A percentile compares a stretch with the other conserved stretches of the same genome.
Conservation (phyloP, 2,329 filamentous ascomycete species). For the Aspergillus novofumigatus region DNA sequence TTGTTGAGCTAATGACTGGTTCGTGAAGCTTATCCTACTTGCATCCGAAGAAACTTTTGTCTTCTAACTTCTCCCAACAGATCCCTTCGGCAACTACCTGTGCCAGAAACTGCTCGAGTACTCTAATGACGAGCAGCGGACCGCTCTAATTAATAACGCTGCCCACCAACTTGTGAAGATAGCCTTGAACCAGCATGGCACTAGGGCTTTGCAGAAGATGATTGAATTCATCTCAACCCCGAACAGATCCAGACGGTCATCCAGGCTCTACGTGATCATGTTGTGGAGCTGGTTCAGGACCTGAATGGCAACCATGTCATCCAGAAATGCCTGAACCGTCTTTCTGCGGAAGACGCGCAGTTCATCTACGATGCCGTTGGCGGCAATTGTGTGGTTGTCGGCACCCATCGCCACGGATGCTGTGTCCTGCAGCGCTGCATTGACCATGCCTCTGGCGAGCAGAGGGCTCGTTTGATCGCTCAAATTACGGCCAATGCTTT, state of each 20-base stretch:
- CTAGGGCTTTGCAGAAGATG: constrained; percentile 97
- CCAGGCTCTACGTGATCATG: constrained; percentile 71
- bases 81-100: constrained; percentile 98
- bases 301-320: constrained; percentile 98
- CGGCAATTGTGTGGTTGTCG: constrained; percentile 78
- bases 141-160: constrained; percentile 84
- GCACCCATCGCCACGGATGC: constrained; percentile 95
- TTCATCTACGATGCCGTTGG: constrained; percentile 98
- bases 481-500: constrained; percentile 88
- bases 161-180: constrained; percentile 84
- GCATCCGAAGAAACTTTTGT: neutral
- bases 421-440: constrained; percentile 98
- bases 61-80: constrained; percentile 39
- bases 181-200: constrained; percentile 95
- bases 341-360: constrained; percentile 75
- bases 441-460: constrained; percentile 85
- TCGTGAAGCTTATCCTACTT: constrained; percentile 15
- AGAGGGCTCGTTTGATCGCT: constrained; percentile 80
- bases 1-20: constrained; percentile 93
- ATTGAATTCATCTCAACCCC: constrained; percentile 89
- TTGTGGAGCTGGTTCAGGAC: constrained; percentile 94
- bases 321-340: constrained; percentile 96
- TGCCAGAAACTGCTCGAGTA: constrained; percentile 97
- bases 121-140: constrained; percentile 92
- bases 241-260: constrained; percentile 87